Evolutionary conservation across 768 basidiomycete genomes (phyloP).

Genomic region (Agaricus bisporus): DNA sequence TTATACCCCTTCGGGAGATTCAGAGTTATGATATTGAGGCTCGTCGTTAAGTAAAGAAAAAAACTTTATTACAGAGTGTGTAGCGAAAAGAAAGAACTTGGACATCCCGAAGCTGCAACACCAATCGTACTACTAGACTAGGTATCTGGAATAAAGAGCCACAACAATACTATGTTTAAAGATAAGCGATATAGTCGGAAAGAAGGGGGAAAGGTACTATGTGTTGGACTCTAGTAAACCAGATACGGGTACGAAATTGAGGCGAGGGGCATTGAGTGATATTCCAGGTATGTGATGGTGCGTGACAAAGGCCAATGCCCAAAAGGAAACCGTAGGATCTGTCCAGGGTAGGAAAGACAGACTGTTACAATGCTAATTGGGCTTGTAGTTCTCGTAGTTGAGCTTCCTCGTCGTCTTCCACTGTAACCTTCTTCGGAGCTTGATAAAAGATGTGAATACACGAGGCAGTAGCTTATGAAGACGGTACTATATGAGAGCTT

Average conservation of each 20-base stretch:
- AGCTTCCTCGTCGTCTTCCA: conserved; percentile 87
- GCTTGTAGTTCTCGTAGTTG: conserved; percentile 89
- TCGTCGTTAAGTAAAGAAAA: neutral
- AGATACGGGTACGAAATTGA: neutral
- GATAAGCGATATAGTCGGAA: neutral
- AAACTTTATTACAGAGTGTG: too few relatives aligned
- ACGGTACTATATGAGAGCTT: conserved; percentile 20
- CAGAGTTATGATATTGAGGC: too few relatives aligned
- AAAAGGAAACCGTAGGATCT: neutral
- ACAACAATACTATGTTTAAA: neutral
- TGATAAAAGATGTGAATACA: neutral
- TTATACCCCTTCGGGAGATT: neutral
- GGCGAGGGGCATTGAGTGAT: neutral
- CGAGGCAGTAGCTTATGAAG: neutral
- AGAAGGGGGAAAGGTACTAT: neutral
- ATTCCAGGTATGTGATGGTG: conserved; percentile 12
- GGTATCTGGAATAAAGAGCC: neutral
- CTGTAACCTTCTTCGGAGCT: conserved; percentile 27
- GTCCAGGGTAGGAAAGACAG: neutral
- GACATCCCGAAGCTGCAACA: too few relatives aligned
- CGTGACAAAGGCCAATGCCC: conserved; percentile 7
- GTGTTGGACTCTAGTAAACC: neutral
- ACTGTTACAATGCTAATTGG: conserved; percentile 69
- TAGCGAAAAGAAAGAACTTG: too few relatives aligned
- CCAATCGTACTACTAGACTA: neutral